Evolutionary conservation across 1,284 basidiomycete genomes (phyloP).

Genomic region (Wallemia ichthyophaga): DNA sequence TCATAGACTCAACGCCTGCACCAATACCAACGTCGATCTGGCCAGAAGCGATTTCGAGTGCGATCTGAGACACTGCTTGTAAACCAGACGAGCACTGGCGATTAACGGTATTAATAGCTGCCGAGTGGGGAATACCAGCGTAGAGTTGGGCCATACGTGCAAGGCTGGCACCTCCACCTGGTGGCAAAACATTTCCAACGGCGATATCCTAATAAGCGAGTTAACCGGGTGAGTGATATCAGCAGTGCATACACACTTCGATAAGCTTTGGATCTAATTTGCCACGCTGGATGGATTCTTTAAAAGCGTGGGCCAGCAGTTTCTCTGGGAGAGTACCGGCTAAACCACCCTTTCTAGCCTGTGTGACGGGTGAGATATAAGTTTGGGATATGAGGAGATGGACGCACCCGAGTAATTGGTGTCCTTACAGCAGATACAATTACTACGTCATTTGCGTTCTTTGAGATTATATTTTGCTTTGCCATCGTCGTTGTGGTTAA

Average conservation of each 20-base stretch:
- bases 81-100: slow-evolving; percentile 83
- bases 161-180: slow-evolving; percentile 59
- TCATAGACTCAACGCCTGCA: slow-evolving; percentile 94
- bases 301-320: slow-evolving; percentile 50
- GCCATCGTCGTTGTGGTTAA: not conserved
- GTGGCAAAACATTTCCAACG: slow-evolving; percentile 78
- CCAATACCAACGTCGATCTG: slow-evolving; percentile 83
- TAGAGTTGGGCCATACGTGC: slow-evolving; percentile 85
- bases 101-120: slow-evolving; percentile 65
- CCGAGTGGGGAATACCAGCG: slow-evolving; percentile 62
- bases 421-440: slow-evolving; percentile 65
- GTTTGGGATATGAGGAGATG: not conserved
- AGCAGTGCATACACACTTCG: slow-evolving; percentile 19
- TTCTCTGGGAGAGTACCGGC: slow-evolving; percentile 78
- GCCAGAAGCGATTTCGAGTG: slow-evolving; percentile 52
- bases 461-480: slow-evolving; percentile 24
- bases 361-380: not conserved
- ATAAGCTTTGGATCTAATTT: slow-evolving; percentile 49
- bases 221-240: not conserved
- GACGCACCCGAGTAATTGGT: slow-evolving; percentile 50
- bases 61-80: slow-evolving; percentile 63
- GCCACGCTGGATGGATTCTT: slow-evolving; percentile 26
- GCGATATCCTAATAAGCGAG: slow-evolving; percentile 26
- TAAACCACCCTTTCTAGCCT: slow-evolving; percentile 74
- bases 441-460: slow-evolving; percentile 56